Evolutionary conservation across 148 eudicot species (phyloP).

Genomic region (Limonium bicolor): DNA sequence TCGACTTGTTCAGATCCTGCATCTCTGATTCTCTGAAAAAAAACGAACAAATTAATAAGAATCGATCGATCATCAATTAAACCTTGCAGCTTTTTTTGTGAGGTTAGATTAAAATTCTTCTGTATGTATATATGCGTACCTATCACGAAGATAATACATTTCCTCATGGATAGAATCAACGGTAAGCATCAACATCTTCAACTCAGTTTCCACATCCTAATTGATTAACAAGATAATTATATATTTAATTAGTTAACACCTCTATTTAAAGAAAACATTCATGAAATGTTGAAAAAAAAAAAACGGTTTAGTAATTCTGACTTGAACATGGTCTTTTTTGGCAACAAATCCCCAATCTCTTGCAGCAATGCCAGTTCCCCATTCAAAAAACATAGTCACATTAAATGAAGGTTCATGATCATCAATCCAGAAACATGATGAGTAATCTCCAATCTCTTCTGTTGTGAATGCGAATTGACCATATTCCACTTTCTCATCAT

Average conservation of each 20-base stretch:
- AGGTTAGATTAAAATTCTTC: no score
- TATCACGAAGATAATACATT: no score
- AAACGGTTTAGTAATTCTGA: slow-evolving; percentile 18
- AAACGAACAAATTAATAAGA: no score
- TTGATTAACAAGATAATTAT: no score
- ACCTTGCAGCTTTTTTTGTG: no score
- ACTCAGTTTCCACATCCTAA: no score
- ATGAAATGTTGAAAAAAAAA: not conserved
- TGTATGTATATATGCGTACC: no score
- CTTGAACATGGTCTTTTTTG: slow-evolving; percentile 71
- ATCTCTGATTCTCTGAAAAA: slow-evolving; percentile 72
- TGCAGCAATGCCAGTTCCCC: slow-evolving; percentile 85
- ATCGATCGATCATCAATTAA: no score
- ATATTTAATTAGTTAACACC: no score
- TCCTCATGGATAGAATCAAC: no score
- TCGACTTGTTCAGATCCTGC: slow-evolving; percentile 57
- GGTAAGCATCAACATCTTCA: no score
- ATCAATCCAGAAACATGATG: slow-evolving; percentile 64
- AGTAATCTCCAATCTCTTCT: slow-evolving; percentile 71
- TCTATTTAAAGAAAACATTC: no score
- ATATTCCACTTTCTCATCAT: slow-evolving; percentile 39
- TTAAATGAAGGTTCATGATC: slow-evolving; percentile 47
- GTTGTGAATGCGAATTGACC: slow-evolving; percentile 84
- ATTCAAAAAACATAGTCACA: slow-evolving; percentile 66
- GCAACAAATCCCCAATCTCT: slow-evolving; percentile 86